Evolutionary conservation across 106 monocot species (phyloP).

Genomic region (Dendrobium officinale): DNA sequence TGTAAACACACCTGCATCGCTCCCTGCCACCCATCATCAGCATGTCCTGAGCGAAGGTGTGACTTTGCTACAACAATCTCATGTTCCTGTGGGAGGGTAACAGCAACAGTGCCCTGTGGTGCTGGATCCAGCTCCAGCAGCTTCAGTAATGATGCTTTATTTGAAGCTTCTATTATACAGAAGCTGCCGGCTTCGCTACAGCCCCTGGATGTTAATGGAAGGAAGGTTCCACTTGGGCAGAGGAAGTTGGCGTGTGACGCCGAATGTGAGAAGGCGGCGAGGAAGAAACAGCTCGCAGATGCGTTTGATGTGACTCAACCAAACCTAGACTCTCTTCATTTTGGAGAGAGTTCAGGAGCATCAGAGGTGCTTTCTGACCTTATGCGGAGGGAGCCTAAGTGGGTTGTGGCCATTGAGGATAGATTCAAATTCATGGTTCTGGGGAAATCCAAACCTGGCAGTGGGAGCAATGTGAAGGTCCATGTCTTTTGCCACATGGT

Average conservation of each 20-base stretch:
- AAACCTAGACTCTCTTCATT: constrained; percentile 71
- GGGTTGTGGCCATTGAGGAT: constrained; percentile 80
- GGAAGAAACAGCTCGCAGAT: constrained; percentile 74
- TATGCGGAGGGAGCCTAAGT: constrained; percentile 81
- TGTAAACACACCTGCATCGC: constrained; percentile 84
- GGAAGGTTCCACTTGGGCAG: constrained; percentile 54
- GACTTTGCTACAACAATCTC: constrained; percentile 65
- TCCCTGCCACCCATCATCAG: constrained; percentile 68
- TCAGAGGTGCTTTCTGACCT: constrained; percentile 61
- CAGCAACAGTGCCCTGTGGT: constrained; percentile 63
- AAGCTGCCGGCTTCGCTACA: constrained; percentile 16
- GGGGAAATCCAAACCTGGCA: constrained; percentile 42
- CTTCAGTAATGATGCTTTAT: constrained; percentile 12
- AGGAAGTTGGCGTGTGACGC: constrained; percentile 86
- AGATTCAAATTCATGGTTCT: constrained; percentile 90
- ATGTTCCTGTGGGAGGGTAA: constrained; percentile 84
- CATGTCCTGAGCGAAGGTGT: constrained; percentile 77
- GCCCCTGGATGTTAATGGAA: constrained; percentile 17
- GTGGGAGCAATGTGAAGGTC: constrained; percentile 25
- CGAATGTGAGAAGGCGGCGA: constrained; percentile 78
- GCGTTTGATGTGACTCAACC: constrained; percentile 75
- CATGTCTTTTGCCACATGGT: constrained; percentile 77
- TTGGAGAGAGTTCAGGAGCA: constrained; percentile 61
- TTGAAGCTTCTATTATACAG: constrained; percentile 18
- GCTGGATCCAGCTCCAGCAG: constrained; percentile 33